Conservation (phyloP, 768 basidiomycete genomes). For the Boletellus ananas region DNA sequence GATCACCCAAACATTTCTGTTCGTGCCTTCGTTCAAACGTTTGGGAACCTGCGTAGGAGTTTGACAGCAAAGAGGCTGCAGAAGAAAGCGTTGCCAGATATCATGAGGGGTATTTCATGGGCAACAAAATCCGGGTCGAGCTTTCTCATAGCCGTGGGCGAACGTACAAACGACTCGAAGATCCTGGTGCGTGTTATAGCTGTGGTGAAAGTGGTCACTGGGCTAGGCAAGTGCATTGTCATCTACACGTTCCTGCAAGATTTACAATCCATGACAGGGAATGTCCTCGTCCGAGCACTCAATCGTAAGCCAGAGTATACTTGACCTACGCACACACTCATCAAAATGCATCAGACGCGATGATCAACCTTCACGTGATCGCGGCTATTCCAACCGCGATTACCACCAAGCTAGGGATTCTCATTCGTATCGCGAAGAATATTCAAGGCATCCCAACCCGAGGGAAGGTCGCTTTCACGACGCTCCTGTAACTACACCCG, state of each 20-base stretch:
- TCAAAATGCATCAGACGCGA: constrained; percentile 30
- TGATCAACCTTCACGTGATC: constrained; percentile 55
- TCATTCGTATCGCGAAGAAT: constrained; percentile 53
- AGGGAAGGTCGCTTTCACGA: constrained; percentile 60
- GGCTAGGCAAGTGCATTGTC: constrained; percentile 60
- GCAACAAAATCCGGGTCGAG: constrained; percentile 88
- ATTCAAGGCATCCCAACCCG: constrained; percentile 40
- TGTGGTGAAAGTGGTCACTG: constrained; percentile 86
- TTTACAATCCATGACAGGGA: constrained; percentile 46
- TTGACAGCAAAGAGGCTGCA: constrained; percentile 74
- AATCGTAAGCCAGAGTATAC: constrained; percentile 39
- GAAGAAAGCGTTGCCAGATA: constrained; percentile 87
- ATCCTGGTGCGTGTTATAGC: constrained; percentile 85
- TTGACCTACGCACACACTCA: neutral
- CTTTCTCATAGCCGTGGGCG: constrained; percentile 80
- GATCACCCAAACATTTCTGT: constrained; percentile 23
- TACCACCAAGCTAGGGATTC: constrained; percentile 42
- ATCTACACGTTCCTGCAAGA: neutral
- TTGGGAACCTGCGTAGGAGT: constrained; percentile 52
- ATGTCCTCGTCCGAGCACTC: constrained; percentile 55
- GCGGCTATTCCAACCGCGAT: constrained; percentile 51
- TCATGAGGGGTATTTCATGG: constrained; percentile 88
- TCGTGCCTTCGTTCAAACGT: neutral
- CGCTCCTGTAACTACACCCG: constrained; percentile 35
- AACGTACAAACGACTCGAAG: constrained; percentile 76